Base-by-base conservation (phyloP, 139 green algal species). In the Picochlorum sp. region DNA sequence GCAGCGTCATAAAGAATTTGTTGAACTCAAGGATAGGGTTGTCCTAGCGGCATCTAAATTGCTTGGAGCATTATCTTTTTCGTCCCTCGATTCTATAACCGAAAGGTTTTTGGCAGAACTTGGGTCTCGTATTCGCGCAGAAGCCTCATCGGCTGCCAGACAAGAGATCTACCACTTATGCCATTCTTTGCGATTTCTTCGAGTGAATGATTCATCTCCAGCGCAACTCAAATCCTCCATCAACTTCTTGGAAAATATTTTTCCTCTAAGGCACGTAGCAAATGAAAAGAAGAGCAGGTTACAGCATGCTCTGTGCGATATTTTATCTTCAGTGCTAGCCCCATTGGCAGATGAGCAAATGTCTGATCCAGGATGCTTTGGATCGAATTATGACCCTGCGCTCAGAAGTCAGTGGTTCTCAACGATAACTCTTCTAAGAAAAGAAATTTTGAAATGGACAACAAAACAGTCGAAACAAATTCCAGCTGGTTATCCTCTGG, bases 201-300 rank as follows among this genome's bases (percentile, higher is more conserved):
- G 25, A 36, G 59, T 87, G 0, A 41, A 10, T 1, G 74, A 75
- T 53, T 50, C 57, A 32, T 76, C 18, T 6, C 58, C 78, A 22
- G 61, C 24, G 16, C 59, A 79, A 50, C 49, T 86, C 28, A 33
- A 31, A 13, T 69, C 65, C 18, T 63, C 71, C 16, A 64, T 62
- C 4, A 60, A 67, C 31, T 91, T 91, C 47, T 59, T 94, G 52
- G 31, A 64, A 22, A 57, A 51, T 20, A 68, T 57, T 14, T 75
- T 88, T 63, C 87, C 87, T 2, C 75, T 93, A 14, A 67, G 53
- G 24, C 69, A 85, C 68, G 73, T 76, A 26, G 81, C 87, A 2
- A 50, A 69, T 7, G 71, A 85, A 32, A 87, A 90, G 57, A 95
- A 95, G 69, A 88, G 70, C 29, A 81, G 91, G 68, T 65, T 91